Evolutionary conservation across 768 basidiomycete genomes (phyloP).

Genomic region (Auricularia sp.): DNA sequence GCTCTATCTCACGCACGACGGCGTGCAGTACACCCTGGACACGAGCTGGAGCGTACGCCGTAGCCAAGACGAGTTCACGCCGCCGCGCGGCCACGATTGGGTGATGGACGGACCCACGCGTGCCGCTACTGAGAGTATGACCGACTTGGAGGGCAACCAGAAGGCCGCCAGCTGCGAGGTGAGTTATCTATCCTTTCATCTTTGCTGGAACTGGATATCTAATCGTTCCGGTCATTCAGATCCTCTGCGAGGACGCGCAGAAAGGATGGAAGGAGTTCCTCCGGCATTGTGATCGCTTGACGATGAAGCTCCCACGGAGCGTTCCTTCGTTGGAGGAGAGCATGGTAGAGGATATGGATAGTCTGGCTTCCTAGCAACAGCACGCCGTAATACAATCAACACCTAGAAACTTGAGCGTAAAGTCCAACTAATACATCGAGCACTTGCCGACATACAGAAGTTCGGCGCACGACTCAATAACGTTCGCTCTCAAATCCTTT

Average conservation of each 20-base stretch:
- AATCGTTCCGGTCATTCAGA: slow-evolving; percentile 22
- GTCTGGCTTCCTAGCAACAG: not conserved
- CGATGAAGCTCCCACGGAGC: slow-evolving; percentile 9
- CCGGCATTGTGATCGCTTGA: slow-evolving; percentile 33
- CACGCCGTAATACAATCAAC: no score
- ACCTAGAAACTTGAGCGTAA: no score
- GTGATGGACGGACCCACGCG: not conserved
- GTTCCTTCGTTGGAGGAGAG: not conserved
- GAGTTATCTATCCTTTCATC: slow-evolving; percentile 6
- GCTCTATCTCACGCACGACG: slow-evolving; percentile 27
- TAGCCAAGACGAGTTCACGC: slow-evolving; percentile 21
- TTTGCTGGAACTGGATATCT: no score
- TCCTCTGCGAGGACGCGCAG: slow-evolving; percentile 29
- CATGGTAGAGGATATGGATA: not conserved
- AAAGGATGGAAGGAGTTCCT: slow-evolving; percentile 39
- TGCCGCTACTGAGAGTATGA: slow-evolving; percentile 33
- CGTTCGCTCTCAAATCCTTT: not conserved
- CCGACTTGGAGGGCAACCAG: slow-evolving; percentile 46
- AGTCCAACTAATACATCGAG: no score
- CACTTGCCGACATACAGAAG: no score
- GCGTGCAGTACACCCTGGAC: slow-evolving; percentile 35
- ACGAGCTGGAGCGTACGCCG: slow-evolving; percentile 39
- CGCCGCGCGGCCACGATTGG: slow-evolving; percentile 1
- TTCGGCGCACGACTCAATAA: not conserved
- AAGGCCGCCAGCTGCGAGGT: slow-evolving; percentile 48